phyloP scores from a whole-genome alignment of 2,329 filamentous ascomycete species.

The Massarina eburnea region DNA sequence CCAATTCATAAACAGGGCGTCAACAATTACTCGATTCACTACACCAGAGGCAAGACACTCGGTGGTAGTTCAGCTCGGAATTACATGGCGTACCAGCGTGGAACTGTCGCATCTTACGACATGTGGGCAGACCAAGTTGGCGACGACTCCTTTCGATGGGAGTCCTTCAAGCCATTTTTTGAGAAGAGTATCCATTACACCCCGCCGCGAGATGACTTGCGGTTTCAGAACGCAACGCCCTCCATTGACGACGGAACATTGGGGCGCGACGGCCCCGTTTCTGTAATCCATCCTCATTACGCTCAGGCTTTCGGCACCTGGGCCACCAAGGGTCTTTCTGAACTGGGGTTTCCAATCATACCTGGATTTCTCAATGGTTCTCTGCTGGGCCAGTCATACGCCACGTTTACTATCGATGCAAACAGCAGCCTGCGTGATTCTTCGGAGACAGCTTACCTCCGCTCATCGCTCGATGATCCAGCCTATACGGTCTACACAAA shows the following conservation, averaged over 20 bases:
- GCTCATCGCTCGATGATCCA: slow-evolving; percentile 7
- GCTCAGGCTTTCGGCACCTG: not conserved
- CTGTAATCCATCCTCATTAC: not conserved
- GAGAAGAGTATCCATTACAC: not conserved
- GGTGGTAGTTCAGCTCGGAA: slow-evolving; percentile 26
- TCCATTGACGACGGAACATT: not conserved
- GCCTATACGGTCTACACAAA: slow-evolving; percentile 59
- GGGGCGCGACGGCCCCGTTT: not conserved
- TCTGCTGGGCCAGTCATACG: not conserved
- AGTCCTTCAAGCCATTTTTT: not conserved
- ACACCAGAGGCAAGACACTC: slow-evolving; percentile 31
- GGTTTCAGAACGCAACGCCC: not conserved
- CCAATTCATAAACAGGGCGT: no score
- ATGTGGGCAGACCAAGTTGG: slow-evolving; percentile 28
- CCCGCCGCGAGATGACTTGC: not conserved
- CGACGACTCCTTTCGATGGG: slow-evolving; percentile 15
- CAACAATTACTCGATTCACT: slow-evolving; percentile 15
- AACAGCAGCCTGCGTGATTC: not conserved
- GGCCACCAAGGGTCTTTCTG: not conserved
- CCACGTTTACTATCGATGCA: not conserved
- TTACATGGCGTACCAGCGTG: slow-evolving; percentile 16
- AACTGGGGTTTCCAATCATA: not conserved
- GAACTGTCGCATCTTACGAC: slow-evolving; percentile 11
- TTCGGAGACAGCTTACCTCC: not conserved
- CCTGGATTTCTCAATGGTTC: not conserved